Evolutionary conservation across 2,329 filamentous ascomycete species (phyloP).

Genomic region (Microsporum ferrugineum): DNA sequence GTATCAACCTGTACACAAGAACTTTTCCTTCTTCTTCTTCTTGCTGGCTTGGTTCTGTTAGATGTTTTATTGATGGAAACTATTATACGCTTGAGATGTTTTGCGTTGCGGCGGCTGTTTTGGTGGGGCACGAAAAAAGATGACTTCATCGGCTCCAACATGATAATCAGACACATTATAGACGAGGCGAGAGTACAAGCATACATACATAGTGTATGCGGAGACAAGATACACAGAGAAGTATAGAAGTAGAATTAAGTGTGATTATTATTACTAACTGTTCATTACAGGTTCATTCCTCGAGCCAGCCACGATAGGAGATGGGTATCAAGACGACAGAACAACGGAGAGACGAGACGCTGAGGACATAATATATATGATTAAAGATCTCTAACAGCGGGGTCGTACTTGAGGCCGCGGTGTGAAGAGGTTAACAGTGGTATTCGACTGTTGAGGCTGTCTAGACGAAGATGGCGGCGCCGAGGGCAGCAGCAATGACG

Average conservation of each 20-base stretch:
- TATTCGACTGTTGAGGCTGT: neutral
- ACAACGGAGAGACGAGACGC: too few species aligned
- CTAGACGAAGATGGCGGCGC: neutral
- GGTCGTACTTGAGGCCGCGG: too few species aligned
- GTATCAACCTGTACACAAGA: neutral
- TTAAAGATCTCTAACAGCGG: too few species aligned
- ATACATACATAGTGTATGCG: neutral
- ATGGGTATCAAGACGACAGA: too few species aligned
- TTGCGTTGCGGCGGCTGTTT: neutral
- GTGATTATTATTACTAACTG: too few species aligned
- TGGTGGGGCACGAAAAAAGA: neutral
- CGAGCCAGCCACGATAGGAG: too few species aligned
- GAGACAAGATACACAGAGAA: neutral
- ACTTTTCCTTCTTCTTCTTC: neutral
- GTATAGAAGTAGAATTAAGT: too few species aligned
- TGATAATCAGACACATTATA: neutral
- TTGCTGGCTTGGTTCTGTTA: neutral
- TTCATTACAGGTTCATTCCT: too few species aligned
- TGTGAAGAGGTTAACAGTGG: too few species aligned
- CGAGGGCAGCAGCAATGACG: neutral
- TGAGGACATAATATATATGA: too few species aligned
- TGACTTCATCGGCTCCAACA: neutral
- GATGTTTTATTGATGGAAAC: neutral
- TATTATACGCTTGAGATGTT: too few species aligned
- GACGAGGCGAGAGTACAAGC: neutral